Evolutionary conservation across 2,329 filamentous ascomycete species (phyloP), one percentile per base, ranked within the genome.

Genomic region (Botrytis tulipae): DNA sequence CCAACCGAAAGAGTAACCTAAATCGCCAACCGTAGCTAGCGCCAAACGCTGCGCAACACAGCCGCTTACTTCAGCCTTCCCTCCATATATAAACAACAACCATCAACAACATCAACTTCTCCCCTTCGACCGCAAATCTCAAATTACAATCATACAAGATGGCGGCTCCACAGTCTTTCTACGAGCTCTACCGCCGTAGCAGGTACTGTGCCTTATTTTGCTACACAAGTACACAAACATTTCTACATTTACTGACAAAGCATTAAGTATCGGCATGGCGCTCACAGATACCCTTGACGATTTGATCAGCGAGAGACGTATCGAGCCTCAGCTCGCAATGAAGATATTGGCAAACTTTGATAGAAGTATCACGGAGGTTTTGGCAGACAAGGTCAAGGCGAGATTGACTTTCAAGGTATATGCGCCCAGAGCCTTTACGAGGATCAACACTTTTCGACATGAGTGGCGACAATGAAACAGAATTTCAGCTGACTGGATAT

Each of bases 261-360:
- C 78, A 77, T 75, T 78, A 51, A 99, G 96, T 84, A 94, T 99
- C 85, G 96, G 96, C 79, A 88, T 94, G 80, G 92, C 95, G 73
- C 88, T 99, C 80, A 98, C 95, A 72, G 97, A 99, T 84, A 97
- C 95, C 72, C 94, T 99, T 80, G 96, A 99, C 84, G 94, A 97
- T 81, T 87, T 99, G 78, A 98, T 99, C 84, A 95, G 93, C 82
- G 92, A 95, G 78, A 92, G 94, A 80, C 93, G 93, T 78, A 98
- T 99, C 84, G 95, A 98, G 84, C 96, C 96, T 42, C 96, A 99
- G 85, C 90, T 99, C 62, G 96, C 96, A 69, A 98, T 99, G 94
- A 97, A 97, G 88, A 97, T 99, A 77, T 89, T 99, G 75, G 90
- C 91, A 78, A 97, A 97, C 84, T 99, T 98, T 83, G 96, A 99